These are phyloP conservation scores for Colletotrichum orbiculare DNA, from an alignment of 2,329 filamentous ascomycete genomes.

Conservation along the genomic window DNA sequence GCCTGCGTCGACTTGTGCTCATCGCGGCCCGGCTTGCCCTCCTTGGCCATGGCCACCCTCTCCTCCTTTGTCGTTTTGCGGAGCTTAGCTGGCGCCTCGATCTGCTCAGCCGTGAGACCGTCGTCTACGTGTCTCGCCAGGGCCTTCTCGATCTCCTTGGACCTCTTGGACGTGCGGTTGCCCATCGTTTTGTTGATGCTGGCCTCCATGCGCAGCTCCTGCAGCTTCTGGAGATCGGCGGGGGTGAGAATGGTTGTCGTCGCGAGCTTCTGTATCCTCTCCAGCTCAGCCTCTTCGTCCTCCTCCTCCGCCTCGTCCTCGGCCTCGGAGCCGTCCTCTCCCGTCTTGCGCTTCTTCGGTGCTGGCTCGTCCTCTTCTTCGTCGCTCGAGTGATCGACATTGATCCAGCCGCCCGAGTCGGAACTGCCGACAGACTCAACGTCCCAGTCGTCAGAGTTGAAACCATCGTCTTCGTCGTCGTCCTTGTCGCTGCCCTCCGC, in stretches of 20 bases:
- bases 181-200: slow-evolving; percentile 74
- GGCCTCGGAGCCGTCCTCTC: slow-evolving; percentile 36
- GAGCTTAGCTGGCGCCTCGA: slow-evolving; percentile 85
- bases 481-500: slow-evolving; percentile 72
- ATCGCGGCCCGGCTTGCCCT: slow-evolving; percentile 80
- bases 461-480: slow-evolving; percentile 70
- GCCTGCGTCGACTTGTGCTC: slow-evolving; percentile 90
- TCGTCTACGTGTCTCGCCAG: slow-evolving; percentile 81
- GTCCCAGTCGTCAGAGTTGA: slow-evolving; percentile 69
- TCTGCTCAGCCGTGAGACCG: slow-evolving; percentile 88
- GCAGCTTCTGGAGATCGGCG: slow-evolving; percentile 93
- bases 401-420: slow-evolving; percentile 91
- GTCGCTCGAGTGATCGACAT: slow-evolving; percentile 85
- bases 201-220: slow-evolving; percentile 83
- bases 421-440: slow-evolving; percentile 68
- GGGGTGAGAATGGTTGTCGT: slow-evolving; percentile 95
- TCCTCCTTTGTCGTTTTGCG: slow-evolving; percentile 92
- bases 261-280: slow-evolving; percentile 78
- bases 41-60: slow-evolving; percentile 82
- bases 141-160: slow-evolving; percentile 61
- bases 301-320: slow-evolving; percentile 53
- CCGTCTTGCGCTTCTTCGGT: slow-evolving; percentile 56
- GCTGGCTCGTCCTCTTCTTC: slow-evolving; percentile 77
- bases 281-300: slow-evolving; percentile 55
- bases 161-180: slow-evolving; percentile 42